Base-by-base conservation (phyloP, 257 asterid genomes). In the Nicotiana tomentosiformis region DNA sequence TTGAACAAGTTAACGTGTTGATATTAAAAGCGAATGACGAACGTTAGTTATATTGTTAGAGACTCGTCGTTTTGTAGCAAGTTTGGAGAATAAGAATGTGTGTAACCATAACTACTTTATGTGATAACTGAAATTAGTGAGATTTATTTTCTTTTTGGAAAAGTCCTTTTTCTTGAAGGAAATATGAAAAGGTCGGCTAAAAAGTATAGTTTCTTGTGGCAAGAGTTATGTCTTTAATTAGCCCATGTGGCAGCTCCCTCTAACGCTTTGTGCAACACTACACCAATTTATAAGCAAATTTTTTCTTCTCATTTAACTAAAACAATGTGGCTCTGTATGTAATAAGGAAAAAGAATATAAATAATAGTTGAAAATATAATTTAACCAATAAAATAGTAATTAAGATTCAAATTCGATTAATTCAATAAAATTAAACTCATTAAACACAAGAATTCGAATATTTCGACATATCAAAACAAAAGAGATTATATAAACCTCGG, bases 31-130 rank as follows among this genome's bases (percentile, higher is more conserved):
- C 51, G 26, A 76, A 51, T 76, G 46, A 51, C 80, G 43, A 51
- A 26, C 80, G 46, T 76, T 76, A 76, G 80, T 51, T 76, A 29
- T 76, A 76, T 76, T 51, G 80, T 76, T 76, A 26, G 58, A 12
- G 15, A 49, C 64, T 51, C 9, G 4, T n/a, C 29, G 11, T 49
- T 49, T 14, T 14, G 37, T 15, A 14, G 43, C 7, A 74, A 74
- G 37, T 23, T 74, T 74, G 62, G 67, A 61, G 33, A 61, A 23
- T 12, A 65, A 64, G 8, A 23, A 11, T 64, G 35, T 61, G 32
- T 0, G 9, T 20, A 51, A 3, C 17, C n/a, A 37, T 37, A 46
- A 69, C 77, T 2, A 5, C 26, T 70, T 70, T 70, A 0, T 72
- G 20, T 46, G 20, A 23, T 20, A 43, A 70, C 78, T 72, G 78